phyloP scores from a whole-genome alignment of 306 rosid genomes.

The Medicago arabica region DNA sequence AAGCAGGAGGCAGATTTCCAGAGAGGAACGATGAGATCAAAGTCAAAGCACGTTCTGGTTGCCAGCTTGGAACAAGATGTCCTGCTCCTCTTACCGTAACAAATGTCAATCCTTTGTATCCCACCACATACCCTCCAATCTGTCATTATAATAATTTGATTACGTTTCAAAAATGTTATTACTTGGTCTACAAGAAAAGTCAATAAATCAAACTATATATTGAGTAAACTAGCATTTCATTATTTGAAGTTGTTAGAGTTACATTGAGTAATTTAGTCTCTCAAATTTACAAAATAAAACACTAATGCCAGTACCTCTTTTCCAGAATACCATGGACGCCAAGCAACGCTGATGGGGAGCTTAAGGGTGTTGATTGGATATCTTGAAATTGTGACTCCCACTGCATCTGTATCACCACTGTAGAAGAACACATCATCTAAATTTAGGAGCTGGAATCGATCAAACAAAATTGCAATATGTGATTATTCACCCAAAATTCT shows the following conservation, averaged over 20 bases:
- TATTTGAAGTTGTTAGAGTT: too few relatives aligned
- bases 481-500: background rate
- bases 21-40: slow-evolving; percentile 56
- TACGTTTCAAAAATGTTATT: background rate
- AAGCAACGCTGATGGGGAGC: slow-evolving; percentile 42
- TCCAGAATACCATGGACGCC: slow-evolving; percentile 63
- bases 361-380: slow-evolving; percentile 52
- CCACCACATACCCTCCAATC: slow-evolving; percentile 65
- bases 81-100: slow-evolving; percentile 68
- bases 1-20: slow-evolving; percentile 49
- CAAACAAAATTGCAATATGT: background rate
- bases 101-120: slow-evolving; percentile 56
- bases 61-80: slow-evolving; percentile 66
- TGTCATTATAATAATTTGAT: slow-evolving; percentile 17
- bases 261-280: too few relatives aligned
- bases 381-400: slow-evolving; percentile 58
- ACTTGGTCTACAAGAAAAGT: slow-evolving; percentile 6
- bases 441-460: background rate
- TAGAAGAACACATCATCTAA: slow-evolving; percentile 1
- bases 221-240: background rate
- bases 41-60: slow-evolving; percentile 57
- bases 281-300: too few relatives aligned
- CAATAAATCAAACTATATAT: background rate
- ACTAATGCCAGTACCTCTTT: slow-evolving; percentile 43
- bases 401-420: slow-evolving; percentile 63